These are phyloP conservation scores for Xylariales sp. DNA, from an alignment of 2,329 filamentous ascomycete species.

Conservation along the genomic window DNA sequence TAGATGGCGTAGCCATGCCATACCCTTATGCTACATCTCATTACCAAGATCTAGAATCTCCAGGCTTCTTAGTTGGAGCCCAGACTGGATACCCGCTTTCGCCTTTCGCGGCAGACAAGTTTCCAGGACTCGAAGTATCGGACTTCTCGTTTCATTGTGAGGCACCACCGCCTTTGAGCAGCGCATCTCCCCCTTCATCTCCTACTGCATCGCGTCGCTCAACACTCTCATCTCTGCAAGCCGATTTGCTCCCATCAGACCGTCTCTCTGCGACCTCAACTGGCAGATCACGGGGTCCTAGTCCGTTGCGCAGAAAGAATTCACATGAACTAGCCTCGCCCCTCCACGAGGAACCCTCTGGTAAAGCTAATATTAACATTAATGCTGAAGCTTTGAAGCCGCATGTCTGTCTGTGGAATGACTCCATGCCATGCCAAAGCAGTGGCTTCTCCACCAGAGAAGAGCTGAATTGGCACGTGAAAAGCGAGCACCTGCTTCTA, in stretches of 20 bases:
- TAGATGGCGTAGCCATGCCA: background rate
- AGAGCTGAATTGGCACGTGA: slow-evolving; percentile 38
- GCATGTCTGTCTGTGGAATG: slow-evolving; percentile 35
- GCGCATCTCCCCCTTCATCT: slow-evolving; percentile 6
- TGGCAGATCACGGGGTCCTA: slow-evolving; percentile 16
- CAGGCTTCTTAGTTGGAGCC: no score
- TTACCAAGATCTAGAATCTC: no score
- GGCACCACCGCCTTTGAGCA: background rate
- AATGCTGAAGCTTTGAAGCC: no score
- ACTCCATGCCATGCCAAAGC: slow-evolving; percentile 24
- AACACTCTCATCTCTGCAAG: slow-evolving; percentile 23
- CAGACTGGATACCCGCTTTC: background rate
- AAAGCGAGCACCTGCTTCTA: slow-evolving; percentile 36
- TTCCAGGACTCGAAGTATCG: background rate
- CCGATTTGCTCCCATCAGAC: slow-evolving; percentile 14
- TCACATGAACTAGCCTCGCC: no score
- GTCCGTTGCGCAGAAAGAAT: no score
- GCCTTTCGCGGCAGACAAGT: background rate
- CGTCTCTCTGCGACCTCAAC: slow-evolving; percentile 7
- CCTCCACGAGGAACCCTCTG: no score
- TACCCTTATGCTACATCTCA: no score
- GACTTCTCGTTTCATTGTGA: no score
- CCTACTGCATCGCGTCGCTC: slow-evolving; percentile 18
- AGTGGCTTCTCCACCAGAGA: slow-evolving; percentile 30
- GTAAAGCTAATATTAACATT: no score